Percentiles rank a stretch among this genome's conserved stretches.
phyloP scores from a whole-genome alignment of 179 eudicot species.

The Amaranthus tricolor region DNA sequence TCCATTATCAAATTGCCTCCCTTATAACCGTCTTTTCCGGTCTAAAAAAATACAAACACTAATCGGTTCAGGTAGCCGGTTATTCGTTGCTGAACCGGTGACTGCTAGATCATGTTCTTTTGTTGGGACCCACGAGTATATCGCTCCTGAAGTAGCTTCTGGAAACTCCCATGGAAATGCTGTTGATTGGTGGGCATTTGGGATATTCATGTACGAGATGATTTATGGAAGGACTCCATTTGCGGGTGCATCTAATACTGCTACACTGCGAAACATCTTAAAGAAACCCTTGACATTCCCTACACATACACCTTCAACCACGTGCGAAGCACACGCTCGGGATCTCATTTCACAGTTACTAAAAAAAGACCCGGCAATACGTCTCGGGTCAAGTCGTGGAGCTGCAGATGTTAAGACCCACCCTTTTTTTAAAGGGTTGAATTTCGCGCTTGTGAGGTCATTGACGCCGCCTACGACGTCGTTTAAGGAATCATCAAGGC shows the following conservation, averaged over 20 bases:
- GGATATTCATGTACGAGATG: conserved; percentile 79
- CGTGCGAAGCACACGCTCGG: conserved; percentile 54
- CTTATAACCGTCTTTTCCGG: conserved; percentile 51
- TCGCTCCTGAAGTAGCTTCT: conserved; percentile 81
- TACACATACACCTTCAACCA: conserved; percentile 33
- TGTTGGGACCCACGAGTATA: conserved; percentile 93
- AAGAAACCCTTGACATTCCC: conserved; percentile 63
- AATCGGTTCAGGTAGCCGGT: conserved; percentile 28
- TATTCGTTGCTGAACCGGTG: conserved; percentile 84
- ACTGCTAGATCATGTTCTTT: conserved; percentile 72
- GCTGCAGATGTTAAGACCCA: conserved; percentile 84
- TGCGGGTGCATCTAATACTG: conserved; percentile 46
- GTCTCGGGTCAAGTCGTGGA: conserved; percentile 77
- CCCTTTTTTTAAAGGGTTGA: conserved; percentile 66
- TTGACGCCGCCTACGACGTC: conserved; percentile 53
- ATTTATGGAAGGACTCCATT: conserved; percentile 85
- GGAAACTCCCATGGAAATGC: conserved; percentile 79
- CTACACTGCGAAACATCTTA: conserved; percentile 57
- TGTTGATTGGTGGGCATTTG: conserved; percentile 93
- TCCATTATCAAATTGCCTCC: conserved; percentile 46
- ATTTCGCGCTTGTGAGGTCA: conserved; percentile 69
- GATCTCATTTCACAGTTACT: conserved; percentile 54
- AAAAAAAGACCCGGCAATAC: conserved; percentile 47
- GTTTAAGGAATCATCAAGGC: conserved; percentile 17
- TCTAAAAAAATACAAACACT: conserved; percentile 62